Evolutionary conservation across 495 filamentous ascomycete genomes (phyloP).

Genomic region (Daldinia childiae): DNA sequence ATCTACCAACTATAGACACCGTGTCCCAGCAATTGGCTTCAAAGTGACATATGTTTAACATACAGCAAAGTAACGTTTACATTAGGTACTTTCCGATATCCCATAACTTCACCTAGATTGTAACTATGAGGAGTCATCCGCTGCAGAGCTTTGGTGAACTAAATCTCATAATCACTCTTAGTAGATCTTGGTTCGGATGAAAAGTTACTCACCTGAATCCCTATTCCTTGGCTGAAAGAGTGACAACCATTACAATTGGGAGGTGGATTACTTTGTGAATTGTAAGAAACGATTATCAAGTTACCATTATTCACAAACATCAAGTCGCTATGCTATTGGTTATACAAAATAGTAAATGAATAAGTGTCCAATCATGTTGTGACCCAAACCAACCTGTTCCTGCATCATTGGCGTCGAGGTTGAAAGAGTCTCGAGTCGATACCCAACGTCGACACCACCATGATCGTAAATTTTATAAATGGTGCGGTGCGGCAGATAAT

Average conservation of each 20-base stretch:
- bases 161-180: neutral
- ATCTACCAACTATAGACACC: too few relatives aligned
- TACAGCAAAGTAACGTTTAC: too few relatives aligned
- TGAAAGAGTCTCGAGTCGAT: neutral
- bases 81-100: too few relatives aligned
- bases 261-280: neutral
- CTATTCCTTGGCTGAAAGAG: neutral
- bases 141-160: too few relatives aligned
- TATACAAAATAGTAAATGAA: neutral
- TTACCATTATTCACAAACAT: neutral
- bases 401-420: slow-evolving; percentile 2
- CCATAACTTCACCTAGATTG: too few relatives aligned
- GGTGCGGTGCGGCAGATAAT: neutral
- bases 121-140: too few relatives aligned
- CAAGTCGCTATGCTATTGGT: neutral
- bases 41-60: too few relatives aligned
- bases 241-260: neutral
- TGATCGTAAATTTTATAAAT: slow-evolving; percentile 9
- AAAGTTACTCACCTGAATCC: neutral
- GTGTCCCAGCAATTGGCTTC: too few relatives aligned
- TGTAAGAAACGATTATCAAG: neutral
- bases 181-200: neutral
- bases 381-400: neutral
- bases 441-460: neutral
- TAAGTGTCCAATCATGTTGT: neutral